Evolutionary conservation across 1,284 basidiomycete genomes (phyloP).

Genomic region (Naganishia cerealis): DNA sequence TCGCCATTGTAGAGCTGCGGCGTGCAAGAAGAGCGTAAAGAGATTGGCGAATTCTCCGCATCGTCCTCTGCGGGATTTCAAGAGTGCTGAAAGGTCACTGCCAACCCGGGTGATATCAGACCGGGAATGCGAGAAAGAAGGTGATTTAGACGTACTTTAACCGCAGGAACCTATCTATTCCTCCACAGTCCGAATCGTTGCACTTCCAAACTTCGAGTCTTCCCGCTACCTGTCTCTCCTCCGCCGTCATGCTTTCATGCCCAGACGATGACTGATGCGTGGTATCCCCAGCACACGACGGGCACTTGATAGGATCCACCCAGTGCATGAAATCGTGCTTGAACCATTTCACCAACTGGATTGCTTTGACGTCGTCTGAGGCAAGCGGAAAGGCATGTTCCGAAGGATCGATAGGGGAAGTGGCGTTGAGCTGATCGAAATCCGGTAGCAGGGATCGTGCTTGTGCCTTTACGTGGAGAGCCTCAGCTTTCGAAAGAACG

Average conservation of each 20-base stretch:
- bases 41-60: conserved; percentile 58
- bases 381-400: conserved; percentile 37
- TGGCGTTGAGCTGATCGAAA: neutral
- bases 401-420: conserved; percentile 31
- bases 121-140: neutral
- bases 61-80: conserved; percentile 52
- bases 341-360: conserved; percentile 56
- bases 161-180: conserved; percentile 51
- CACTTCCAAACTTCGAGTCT: conserved; percentile 55
- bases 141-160: conserved; percentile 48
- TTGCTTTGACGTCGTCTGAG: conserved; percentile 45
- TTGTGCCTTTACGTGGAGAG: neutral
- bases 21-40: conserved; percentile 56
- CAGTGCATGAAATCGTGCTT: conserved; percentile 55
- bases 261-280: conserved; percentile 6
- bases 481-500: neutral
- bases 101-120: neutral
- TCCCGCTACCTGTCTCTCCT: conserved; percentile 51
- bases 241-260: conserved; percentile 36
- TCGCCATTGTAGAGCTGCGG: conserved; percentile 52
- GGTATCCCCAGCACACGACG: conserved; percentile 48
- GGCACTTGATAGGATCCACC: conserved; percentile 57
- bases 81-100: conserved; percentile 45
- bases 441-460: conserved; percentile 1
- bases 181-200: conserved; percentile 39